These are phyloP conservation scores for Cyberlindnera maclurae DNA, from an alignment of 805 yeast species.

Conservation along the genomic window DNA sequence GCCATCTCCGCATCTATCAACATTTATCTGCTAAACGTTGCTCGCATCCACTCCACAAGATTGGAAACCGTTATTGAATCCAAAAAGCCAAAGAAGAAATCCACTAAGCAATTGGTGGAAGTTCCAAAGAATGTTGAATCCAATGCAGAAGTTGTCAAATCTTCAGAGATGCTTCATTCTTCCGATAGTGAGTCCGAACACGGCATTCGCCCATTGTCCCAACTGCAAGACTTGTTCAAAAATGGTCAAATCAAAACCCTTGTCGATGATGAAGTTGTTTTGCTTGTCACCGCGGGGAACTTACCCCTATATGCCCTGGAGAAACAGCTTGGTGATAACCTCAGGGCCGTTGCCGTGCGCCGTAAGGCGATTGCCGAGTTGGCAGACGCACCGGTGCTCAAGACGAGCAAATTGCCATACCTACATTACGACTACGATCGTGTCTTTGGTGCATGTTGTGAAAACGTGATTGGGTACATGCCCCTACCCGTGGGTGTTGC, in stretches of 20 bases:
- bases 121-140: slow-evolving; percentile 17
- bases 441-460: slow-evolving; percentile 98
- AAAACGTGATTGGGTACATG: slow-evolving; percentile 93
- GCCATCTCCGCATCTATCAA: slow-evolving; percentile 74
- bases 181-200: slow-evolving; percentile 31
- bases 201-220: slow-evolving; percentile 50
- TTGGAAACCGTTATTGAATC: slow-evolving; percentile 20
- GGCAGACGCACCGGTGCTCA: slow-evolving; percentile 76
- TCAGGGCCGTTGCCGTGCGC: slow-evolving; percentile 91
- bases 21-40: slow-evolving; percentile 77
- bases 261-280: slow-evolving; percentile 64
- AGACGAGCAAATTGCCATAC: slow-evolving; percentile 69
- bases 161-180: slow-evolving; percentile 24
- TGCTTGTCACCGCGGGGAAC: slow-evolving; percentile 66
- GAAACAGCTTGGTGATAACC: slow-evolving; percentile 79
- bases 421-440: slow-evolving; percentile 84
- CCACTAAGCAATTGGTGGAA: slow-evolving; percentile 25
- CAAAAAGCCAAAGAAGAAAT: slow-evolving; percentile 23
- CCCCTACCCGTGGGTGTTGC: slow-evolving; percentile 98
- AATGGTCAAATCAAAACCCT: slow-evolving; percentile 65
- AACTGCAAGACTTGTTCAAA: slow-evolving; percentile 53
- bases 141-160: slow-evolving; percentile 15
- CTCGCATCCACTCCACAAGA: slow-evolving; percentile 53
- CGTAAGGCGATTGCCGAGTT: slow-evolving; percentile 84
- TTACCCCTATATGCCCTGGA: slow-evolving; percentile 92